Evolutionary conservation across 1,284 basidiomycete species (phyloP), one percentile per base, ranked within the genome.

Genomic region (Ceratobasidium sp.): DNA sequence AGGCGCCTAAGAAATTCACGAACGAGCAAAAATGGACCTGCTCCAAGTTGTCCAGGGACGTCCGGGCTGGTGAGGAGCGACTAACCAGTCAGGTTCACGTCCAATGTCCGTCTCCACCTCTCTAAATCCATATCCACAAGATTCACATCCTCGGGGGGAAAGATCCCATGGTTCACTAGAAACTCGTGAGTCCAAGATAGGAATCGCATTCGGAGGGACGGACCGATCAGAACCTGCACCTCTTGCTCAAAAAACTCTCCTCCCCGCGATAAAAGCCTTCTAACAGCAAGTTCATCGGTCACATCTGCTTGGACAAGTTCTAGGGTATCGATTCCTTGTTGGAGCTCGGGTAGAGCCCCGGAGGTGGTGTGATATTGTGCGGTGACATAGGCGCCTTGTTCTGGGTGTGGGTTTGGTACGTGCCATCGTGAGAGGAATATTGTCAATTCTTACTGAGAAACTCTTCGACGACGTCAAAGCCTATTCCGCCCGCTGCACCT

Each of bases 401-500:
- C 88, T 90, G 75, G 38, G 38, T 40, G 38, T 31, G 32, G 12
- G 65, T 32, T 8, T 32, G n/a, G 43, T 20, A 25, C 32, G 47
- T 34, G 78, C 75, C 42, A 53, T n/a, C 40, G 20, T 38, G 40
- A 43, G 31, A 27, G 29, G 20, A 29, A 52, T 15, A 50, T 29
- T 27, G 4, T 27, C 38, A 69, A 69, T 22, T 45, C 53, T 35
- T 70, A 85, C 87, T 79, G 29, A 87, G 81, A 74, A 86, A 89
- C 0, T 84, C 75, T 15, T 79, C 77, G 15, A 81, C 80, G 1
- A 85, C 87, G 73, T 83, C 86, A 0, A 88, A 77, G 12, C 88
- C 88, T 53, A 90, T 89, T 1, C 87, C 87, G 2, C 87, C 87
- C 72, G 85, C 87, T 1, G 88, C 86, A 68, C 88, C 88, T 85